Evolutionary conservation across 169 alveolate species (phyloP), one percentile per base, ranked within the genome.

Genomic region (Amoebophrya sp.): DNA sequence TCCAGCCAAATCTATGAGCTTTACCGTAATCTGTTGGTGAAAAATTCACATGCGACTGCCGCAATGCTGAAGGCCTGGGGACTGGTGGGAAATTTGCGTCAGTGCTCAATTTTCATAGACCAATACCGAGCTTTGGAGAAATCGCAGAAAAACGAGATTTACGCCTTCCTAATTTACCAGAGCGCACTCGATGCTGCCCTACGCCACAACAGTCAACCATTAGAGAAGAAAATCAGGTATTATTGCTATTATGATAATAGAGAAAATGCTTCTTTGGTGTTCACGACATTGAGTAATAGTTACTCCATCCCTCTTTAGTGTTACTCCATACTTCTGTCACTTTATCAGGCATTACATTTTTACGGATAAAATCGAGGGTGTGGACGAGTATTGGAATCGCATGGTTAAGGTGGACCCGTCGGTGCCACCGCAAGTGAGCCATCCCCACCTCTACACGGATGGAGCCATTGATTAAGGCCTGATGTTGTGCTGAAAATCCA

Each of bases 31-130:
- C 83, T 65, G 83, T 36, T 26, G n/a, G 83, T 65, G 83, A 65
- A 65, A 65, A 65, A 65, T 26, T 65, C 83, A 29, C 83, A 65
- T 36, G 83, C 83, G 83, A 65, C 83, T 18, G 83, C 83, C 39
- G 83, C 83, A 6, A 65, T 65, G 83, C 83, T 65, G 33, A 65
- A 65, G 83, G 83, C 83, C 36, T 65, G 83, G 83, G 83, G 83
- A 65, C 83, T 65, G 83, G 83, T 65, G 18, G 83, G 83, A 29
- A 65, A 65, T 36, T 36, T 65, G 83, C 83, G 83, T 26, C 83
- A 65, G 83, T 65, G 83, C 83, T 6, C 33, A 6, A 65, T 65
- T 65, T 65, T 65, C 83, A 65, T 65, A 29, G 83, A 65, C 83
- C 83, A 65, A 36, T 65, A 65, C 83, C 83, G 83, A 1, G 83